phyloP scores from a whole-genome alignment of 2,329 filamentous ascomycete genomes.

The Sclerotiophoma versabilis region DNA sequence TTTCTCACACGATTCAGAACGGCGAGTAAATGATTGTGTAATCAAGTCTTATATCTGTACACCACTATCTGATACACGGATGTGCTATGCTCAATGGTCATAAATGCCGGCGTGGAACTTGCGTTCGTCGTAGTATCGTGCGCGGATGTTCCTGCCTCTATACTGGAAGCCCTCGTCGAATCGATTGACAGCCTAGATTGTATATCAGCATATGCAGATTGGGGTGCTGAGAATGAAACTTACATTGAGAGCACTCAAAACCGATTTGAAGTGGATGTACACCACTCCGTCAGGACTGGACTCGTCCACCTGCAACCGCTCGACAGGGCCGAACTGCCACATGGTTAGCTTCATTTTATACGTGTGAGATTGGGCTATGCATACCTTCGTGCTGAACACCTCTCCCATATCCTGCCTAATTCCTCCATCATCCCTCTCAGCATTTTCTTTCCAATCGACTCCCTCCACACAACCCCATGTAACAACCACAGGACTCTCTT shows the following conservation, averaged over 20 bases:
- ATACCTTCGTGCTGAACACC: slow-evolving; percentile 82
- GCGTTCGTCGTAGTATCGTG: slow-evolving; percentile 81
- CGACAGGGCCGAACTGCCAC: slow-evolving; percentile 77
- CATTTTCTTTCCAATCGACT: slow-evolving; percentile 80
- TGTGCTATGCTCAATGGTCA: slow-evolving; percentile 27
- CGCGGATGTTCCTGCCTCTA: slow-evolving; percentile 83
- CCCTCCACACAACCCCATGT: slow-evolving; percentile 85
- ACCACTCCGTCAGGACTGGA: slow-evolving; percentile 70
- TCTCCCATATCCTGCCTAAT: slow-evolving; percentile 95
- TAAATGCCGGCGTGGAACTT: slow-evolving; percentile 71
- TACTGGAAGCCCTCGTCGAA: slow-evolving; percentile 92
- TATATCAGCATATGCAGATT: slow-evolving; percentile 15
- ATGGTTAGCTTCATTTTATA: slow-evolving; percentile 14
- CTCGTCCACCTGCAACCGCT: slow-evolving; percentile 73
- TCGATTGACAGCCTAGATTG: slow-evolving; percentile 80
- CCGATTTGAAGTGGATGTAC: slow-evolving; percentile 91
- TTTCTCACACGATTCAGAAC: too few species aligned
- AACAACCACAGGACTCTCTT: slow-evolving; percentile 83
- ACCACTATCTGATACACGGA: too few species aligned
- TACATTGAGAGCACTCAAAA: slow-evolving; percentile 83
- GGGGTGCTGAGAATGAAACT: slow-evolving; percentile 45
- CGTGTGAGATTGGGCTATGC: not conserved
- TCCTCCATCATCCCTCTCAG: slow-evolving; percentile 64
- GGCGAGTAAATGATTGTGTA: too few species aligned
- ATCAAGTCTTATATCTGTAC: too few species aligned